phyloP scores from a whole-genome alignment of 2,329 filamentous ascomycete species.

The Hirsutella rhossiliensis region DNA sequence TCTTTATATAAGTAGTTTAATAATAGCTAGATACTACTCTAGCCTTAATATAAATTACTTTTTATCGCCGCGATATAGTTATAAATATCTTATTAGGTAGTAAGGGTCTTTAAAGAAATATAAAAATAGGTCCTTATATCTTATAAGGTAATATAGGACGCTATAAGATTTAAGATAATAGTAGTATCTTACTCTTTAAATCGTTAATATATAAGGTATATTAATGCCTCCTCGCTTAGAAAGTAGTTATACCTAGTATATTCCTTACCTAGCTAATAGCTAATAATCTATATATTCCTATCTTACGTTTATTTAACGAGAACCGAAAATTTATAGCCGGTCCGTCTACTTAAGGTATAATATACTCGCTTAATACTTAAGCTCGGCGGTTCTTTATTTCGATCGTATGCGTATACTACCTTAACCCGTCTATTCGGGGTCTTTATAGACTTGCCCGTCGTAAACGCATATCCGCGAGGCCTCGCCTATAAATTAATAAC shows the following conservation, averaged over 20 bases:
- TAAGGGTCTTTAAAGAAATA: conserved; percentile 4
- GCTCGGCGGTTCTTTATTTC: no score
- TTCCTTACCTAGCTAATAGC: conserved; percentile 1
- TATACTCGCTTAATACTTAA: neutral
- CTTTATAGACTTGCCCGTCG: no score
- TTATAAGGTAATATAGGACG: conserved; percentile 1
- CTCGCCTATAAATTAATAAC: no score
- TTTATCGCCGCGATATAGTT: conserved; percentile 8
- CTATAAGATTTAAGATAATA: neutral
- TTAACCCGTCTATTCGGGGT: no score
- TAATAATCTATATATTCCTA: neutral
- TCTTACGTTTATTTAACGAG: neutral
- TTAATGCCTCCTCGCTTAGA: neutral
- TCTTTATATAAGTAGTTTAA: no score
- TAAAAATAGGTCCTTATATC: conserved; percentile 7
- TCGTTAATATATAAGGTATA: conserved; percentile 1
- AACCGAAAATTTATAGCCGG: neutral
- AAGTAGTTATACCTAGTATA: conserved; percentile 3
- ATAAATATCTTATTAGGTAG: conserved; percentile 11
- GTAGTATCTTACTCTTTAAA: conserved; percentile 1
- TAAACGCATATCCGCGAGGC: no score
- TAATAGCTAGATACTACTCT: no score
- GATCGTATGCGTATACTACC: no score
- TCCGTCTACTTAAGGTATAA: neutral
- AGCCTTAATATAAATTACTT: conserved; percentile 4